Conservation (phyloP, 768 basidiomycete genomes). For the Krasilnikovozyma curviuscula region DNA sequence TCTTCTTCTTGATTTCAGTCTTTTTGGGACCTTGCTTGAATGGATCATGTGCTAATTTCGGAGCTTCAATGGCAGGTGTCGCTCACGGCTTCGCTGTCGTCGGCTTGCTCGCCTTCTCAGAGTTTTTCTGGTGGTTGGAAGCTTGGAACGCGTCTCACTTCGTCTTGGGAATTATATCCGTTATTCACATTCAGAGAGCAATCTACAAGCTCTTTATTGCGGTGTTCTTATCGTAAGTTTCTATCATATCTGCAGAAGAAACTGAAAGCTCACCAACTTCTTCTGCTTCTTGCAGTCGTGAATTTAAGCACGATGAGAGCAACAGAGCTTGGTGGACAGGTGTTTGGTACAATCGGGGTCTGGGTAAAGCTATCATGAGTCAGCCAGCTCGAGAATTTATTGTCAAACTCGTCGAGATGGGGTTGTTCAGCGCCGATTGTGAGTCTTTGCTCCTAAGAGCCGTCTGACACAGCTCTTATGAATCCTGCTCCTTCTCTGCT, state of each 20-base stretch:
- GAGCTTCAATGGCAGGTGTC: constrained; percentile 74
- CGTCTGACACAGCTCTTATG: background rate
- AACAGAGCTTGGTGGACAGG: constrained; percentile 98
- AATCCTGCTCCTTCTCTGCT: background rate
- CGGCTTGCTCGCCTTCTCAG: constrained; percentile 74
- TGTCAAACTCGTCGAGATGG: constrained; percentile 93
- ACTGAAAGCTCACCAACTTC: no score
- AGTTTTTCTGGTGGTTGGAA: constrained; percentile 94
- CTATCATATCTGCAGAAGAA: no score
- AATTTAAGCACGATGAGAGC: constrained; percentile 98
- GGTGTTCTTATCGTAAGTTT: constrained; percentile 65
- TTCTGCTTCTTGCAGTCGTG: constrained; percentile 33
- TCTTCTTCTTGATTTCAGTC: constrained; percentile 74
- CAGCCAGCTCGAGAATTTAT: constrained; percentile 93
- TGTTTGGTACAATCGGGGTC: constrained; percentile 79
- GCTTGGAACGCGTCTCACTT: constrained; percentile 80
- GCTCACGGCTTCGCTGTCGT: constrained; percentile 64
- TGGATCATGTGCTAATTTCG: constrained; percentile 61
- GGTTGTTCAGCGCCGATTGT: constrained; percentile 80
- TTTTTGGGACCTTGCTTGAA: constrained; percentile 71
- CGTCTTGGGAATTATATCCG: constrained; percentile 76
- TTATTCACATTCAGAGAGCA: constrained; percentile 70
- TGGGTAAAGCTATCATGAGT: constrained; percentile 81
- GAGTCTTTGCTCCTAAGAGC: constrained; percentile 5
- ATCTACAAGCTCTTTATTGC: constrained; percentile 85